phyloP scores from a whole-genome alignment of 2,329 filamentous ascomycete species.

The Microsporum audouinii region DNA sequence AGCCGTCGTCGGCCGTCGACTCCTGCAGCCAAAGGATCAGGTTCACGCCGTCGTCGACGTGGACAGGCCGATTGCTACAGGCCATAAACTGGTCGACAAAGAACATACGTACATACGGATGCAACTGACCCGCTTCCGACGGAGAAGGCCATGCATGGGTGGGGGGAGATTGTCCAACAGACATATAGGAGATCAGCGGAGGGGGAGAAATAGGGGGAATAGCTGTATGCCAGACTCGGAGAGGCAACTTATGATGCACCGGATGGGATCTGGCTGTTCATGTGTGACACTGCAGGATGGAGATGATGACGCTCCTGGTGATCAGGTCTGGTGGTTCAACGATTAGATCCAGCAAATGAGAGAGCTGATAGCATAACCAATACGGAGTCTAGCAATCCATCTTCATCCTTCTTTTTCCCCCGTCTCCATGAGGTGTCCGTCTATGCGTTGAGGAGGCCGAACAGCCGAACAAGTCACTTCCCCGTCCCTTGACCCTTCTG shows the following conservation, averaged over 20 bases:
- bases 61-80: constrained; percentile 21
- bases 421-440: background rate
- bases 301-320: constrained; percentile 1
- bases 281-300: constrained; percentile 1
- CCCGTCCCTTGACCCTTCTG: background rate
- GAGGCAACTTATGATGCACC: background rate
- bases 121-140: background rate
- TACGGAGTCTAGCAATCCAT: background rate
- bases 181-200: background rate
- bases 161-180: background rate
- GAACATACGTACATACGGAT: background rate
- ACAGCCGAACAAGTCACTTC: background rate
- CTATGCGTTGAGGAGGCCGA: background rate
- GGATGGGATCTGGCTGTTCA: background rate
- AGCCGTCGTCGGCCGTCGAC: background rate
- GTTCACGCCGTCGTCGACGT: background rate
- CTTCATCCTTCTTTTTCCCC: background rate
- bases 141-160: background rate
- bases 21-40: background rate
- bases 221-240: background rate
- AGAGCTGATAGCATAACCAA: background rate
- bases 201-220: background rate
- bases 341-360: background rate
- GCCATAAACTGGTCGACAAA: constrained; percentile 5
- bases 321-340: background rate